Percentiles rank a stretch among this genome's conserved stretches.
Evolutionary conservation across 345 rosid genomes (phyloP).

Genomic region (Isatis tinctoria): DNA sequence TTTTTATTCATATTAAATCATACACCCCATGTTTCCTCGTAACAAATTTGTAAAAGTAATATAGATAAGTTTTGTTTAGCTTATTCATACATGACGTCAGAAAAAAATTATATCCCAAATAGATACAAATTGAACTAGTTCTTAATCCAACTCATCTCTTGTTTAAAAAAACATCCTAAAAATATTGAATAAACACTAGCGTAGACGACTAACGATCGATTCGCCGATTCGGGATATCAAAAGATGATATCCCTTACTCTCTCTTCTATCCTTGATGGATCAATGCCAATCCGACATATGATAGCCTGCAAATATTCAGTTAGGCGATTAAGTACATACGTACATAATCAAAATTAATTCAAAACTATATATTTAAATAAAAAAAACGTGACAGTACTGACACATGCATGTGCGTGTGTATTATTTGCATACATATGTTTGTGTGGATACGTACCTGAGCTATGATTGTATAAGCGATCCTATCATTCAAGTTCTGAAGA

Average conservation of each 20-base stretch:
- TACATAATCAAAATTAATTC: neutral
- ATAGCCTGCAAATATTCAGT: conserved; percentile 22
- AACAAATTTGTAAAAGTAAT: no score
- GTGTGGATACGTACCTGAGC: conserved; percentile 3
- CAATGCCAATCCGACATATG: conserved; percentile 21
- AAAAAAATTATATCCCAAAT: no score
- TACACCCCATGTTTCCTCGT: no score
- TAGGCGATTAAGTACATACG: neutral
- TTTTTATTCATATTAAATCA: neutral
- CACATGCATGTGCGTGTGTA: neutral
- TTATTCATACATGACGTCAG: no score
- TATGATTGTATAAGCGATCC: neutral
- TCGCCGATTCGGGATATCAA: no score
- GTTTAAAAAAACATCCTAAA: no score
- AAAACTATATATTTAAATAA: neutral
- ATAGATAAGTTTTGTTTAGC: no score
- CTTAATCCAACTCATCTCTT: neutral
- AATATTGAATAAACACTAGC: no score
- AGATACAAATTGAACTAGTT: neutral
- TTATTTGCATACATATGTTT: neutral
- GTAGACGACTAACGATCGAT: no score
- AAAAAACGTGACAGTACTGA: neutral
- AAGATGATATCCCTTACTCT: conserved; percentile 11
- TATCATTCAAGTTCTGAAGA: conserved; percentile 19
- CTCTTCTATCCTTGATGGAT: conserved; percentile 20